A percentile compares a stretch with the other conserved stretches of the same genome.
These are phyloP conservation scores for Exophiala phaeomuriformis DNA, from an alignment of 2,329 filamentous ascomycete genomes.

Conservation along the genomic window DNA sequence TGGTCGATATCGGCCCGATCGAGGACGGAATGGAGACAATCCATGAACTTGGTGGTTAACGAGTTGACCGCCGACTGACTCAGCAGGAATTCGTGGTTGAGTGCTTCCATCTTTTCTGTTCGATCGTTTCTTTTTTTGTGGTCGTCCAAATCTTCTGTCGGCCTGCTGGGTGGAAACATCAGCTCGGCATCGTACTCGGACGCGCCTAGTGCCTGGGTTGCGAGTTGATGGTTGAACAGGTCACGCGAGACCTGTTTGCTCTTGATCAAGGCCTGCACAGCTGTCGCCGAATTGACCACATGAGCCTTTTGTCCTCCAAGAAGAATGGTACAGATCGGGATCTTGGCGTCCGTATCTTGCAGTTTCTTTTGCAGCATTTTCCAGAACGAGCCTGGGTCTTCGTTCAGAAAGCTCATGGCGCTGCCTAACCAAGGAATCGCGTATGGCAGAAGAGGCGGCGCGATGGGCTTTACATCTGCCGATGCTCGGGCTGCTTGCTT, in stretches of 20 bases:
- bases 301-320: conserved; percentile 11
- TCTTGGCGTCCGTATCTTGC: background rate
- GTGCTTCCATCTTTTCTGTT: conserved; percentile 2
- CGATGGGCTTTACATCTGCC: background rate
- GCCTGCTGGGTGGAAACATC: conserved; percentile 1
- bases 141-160: background rate
- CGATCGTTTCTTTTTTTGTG: conserved; percentile 1
- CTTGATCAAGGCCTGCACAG: conserved; percentile 16
- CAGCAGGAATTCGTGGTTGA: conserved; percentile 16
- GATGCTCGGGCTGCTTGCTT: background rate
- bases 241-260: conserved; percentile 9
- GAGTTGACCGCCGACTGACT: conserved; percentile 12
- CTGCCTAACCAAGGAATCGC: conserved; percentile 17
- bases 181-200: conserved; percentile 8
- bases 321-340: conserved; percentile 9
- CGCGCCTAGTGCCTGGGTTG: conserved; percentile 5
- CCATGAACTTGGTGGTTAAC: conserved; percentile 15
- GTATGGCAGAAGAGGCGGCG: conserved; percentile 17
- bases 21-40: background rate
- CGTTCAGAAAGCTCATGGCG: conserved; percentile 13
- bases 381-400: conserved; percentile 20
- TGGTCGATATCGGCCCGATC: background rate
- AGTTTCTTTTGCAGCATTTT: conserved; percentile 10
- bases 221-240: conserved; percentile 10
- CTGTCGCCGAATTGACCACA: conserved; percentile 11